Evolutionary conservation across 345 rosid species (phyloP).

Genomic region (sweet orange (Citrus sinensis)): DVS_A1.0 CM039164.1:24604501-24605000

Average conservation of each 20-base stretch:
- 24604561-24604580: background rate
- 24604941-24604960: background rate
- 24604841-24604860: background rate
- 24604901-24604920: background rate
- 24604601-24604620: background rate
- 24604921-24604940: background rate
- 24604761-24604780: too few relatives aligned
- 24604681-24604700: too few relatives aligned
- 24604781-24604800: background rate
- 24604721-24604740: background rate
- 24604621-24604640: background rate
- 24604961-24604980: background rate
- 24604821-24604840: background rate
- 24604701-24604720: background rate
- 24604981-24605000: background rate
- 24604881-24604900: background rate
- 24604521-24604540: background rate
- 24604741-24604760: background rate
- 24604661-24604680: too few relatives aligned
- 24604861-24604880: background rate
- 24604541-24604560: background rate
- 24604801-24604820: background rate
- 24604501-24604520: background rate
- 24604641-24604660: background rate
- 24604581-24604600: background rate